Evolutionary conservation across 352 stramenopile genomes (phyloP).

Genomic region (Globisporangium nagaii): DNA sequence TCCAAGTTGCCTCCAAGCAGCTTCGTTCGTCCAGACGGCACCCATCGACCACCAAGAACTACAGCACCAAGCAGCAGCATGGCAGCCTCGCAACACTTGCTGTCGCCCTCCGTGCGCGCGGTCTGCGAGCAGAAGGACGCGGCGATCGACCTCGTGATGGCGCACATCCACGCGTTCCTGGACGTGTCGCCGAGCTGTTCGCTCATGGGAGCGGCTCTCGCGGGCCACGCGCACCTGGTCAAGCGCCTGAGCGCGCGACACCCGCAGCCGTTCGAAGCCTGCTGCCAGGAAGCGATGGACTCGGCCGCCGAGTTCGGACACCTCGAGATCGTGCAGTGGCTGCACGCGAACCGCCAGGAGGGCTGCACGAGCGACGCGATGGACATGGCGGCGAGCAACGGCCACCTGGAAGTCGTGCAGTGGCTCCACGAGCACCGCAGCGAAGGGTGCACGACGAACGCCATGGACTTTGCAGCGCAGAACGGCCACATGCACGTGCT

Average conservation of each 20-base stretch:
- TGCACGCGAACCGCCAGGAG: slow-evolving; percentile 24
- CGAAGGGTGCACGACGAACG: slow-evolving; percentile 21
- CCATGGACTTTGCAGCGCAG: slow-evolving; percentile 24
- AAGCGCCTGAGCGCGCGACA: slow-evolving; percentile 41
- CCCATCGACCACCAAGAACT: too few species aligned
- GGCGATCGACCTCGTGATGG: slow-evolving; percentile 42
- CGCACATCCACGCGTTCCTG: slow-evolving; percentile 44
- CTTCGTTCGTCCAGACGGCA: too few species aligned
- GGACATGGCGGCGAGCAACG: slow-evolving; percentile 24
- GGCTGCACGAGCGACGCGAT: slow-evolving; percentile 30
- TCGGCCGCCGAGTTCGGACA: slow-evolving; percentile 20
- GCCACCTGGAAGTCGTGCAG: slow-evolving; percentile 21
- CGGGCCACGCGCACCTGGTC: slow-evolving; percentile 46
- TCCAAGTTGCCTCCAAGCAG: too few species aligned
- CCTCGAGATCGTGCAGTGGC: slow-evolving; percentile 25
- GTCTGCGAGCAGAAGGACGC: slow-evolving; percentile 40
- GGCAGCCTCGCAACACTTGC: background rate
- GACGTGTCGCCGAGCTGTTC: slow-evolving; percentile 47
- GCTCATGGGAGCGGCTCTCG: slow-evolving; percentile 44
- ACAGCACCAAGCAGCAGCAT: background rate
- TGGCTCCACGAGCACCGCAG: slow-evolving; percentile 27
- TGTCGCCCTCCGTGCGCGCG: slow-evolving; percentile 46
- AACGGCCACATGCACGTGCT: slow-evolving; percentile 28
- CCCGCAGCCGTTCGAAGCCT: slow-evolving; percentile 19
- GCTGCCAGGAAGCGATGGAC: slow-evolving; percentile 25